Conservation (phyloP, 495 filamentous ascomycete species). For the Penicilliopsis zonata region DNA sequence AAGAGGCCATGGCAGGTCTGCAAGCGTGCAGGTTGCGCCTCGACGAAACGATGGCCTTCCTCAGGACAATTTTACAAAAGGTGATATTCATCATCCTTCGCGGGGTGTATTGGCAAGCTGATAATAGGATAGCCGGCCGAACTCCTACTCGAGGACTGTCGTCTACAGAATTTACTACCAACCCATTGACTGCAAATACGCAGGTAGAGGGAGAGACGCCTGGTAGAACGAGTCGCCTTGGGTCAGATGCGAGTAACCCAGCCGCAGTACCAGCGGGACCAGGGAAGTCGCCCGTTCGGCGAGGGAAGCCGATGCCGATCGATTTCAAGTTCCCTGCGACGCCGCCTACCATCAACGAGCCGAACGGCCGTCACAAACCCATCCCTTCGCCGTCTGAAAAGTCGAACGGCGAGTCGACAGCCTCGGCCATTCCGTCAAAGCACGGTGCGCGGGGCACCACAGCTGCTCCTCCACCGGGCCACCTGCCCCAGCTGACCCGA, state of each 20-base stretch:
- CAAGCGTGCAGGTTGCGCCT: constrained; percentile 70
- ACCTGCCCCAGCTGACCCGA: constrained; percentile 49
- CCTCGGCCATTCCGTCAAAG: constrained; percentile 6
- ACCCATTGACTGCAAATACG: constrained; percentile 10
- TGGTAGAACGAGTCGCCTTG: constrained; percentile 12
- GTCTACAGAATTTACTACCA: constrained; percentile 17
- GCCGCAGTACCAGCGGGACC: constrained; percentile 12
- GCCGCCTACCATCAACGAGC: constrained; percentile 23
- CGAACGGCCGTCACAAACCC: constrained; percentile 15
- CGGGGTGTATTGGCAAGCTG: background rate
- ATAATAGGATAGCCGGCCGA: constrained; percentile 8
- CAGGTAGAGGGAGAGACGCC: constrained; percentile 20
- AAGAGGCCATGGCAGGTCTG: constrained; percentile 64
- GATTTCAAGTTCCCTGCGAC: constrained; percentile 60
- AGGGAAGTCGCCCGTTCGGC: constrained; percentile 20
- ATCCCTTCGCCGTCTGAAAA: constrained; percentile 23
- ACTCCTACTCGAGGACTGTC: constrained; percentile 15
- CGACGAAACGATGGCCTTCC: constrained; percentile 37
- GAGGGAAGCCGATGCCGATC: constrained; percentile 33
- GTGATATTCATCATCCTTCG: constrained; percentile 14
- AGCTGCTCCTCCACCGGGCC: constrained; percentile 25
- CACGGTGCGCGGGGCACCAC: constrained; percentile 8
- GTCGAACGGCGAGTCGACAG: constrained; percentile 9
- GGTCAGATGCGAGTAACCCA: constrained; percentile 17
- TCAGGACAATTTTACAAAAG: constrained; percentile 26